Conservation (phyloP, 768 basidiomycete species). For the Calvatia gigantea region DNA sequence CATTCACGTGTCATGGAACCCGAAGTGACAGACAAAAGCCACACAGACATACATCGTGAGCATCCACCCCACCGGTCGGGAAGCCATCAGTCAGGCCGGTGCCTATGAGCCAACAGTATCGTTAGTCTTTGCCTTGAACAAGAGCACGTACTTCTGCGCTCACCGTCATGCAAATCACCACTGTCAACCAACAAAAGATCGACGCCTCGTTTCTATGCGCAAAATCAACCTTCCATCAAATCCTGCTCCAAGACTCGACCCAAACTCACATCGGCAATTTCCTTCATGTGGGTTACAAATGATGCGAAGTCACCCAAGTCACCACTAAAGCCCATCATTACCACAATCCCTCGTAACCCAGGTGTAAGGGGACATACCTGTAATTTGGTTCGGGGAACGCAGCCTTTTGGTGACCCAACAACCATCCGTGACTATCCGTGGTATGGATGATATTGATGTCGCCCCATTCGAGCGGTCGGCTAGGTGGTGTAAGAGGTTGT, state of each 20-base stretch:
- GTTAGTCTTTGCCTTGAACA: neutral
- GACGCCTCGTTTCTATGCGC: conserved; percentile 57
- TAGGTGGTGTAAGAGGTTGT: conserved; percentile 49
- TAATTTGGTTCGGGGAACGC: conserved; percentile 77
- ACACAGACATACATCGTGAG: conserved; percentile 63
- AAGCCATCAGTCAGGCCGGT: conserved; percentile 79
- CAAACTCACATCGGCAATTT: conserved; percentile 52
- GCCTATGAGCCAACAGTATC: conserved; percentile 37
- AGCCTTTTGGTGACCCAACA: conserved; percentile 79
- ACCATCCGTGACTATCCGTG: conserved; percentile 71
- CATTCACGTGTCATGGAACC: too few species aligned
- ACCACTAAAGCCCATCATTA: conserved; percentile 23
- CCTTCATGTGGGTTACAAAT: conserved; percentile 83
- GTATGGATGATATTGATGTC: conserved; percentile 87
- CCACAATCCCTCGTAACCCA: conserved; percentile 12
- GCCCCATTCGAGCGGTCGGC: conserved; percentile 75
- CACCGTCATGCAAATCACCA: conserved; percentile 78
- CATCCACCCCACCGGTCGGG: conserved; percentile 67
- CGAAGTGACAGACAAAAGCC: too few species aligned
- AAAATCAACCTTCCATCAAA: neutral
- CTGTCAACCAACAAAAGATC: conserved; percentile 83
- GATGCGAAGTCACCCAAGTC: conserved; percentile 75
- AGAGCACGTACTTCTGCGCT: neutral
- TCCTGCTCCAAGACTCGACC: neutral
- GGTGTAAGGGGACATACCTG: conserved; percentile 17